Base-by-base conservation (phyloP, 108 stramenopile genomes). In the Cylindrotheca closterium region DNA sequence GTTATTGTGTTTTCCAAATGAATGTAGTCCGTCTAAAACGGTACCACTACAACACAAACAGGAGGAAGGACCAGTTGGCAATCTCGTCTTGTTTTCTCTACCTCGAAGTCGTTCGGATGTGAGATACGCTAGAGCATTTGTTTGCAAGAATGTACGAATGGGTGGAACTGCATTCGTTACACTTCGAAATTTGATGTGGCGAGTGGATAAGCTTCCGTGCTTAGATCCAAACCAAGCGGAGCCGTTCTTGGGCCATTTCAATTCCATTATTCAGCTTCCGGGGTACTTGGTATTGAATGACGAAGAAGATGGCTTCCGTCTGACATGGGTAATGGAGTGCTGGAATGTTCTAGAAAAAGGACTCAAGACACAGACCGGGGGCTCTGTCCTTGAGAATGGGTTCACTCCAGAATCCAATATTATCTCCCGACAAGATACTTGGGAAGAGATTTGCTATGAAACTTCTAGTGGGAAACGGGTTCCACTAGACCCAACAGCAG, bases 281-380 rank as follows among this genome's bases (percentile, higher is more conserved):
- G 87, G 78, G 37, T 82, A 82, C 50, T 30, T 89, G 48, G 55
- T 86, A 1, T 78, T 89, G 45, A 86, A 84, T 63, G 82, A 89
- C 56, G 87, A 89, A 67, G 80, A 74, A 27, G 84, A 86, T 70
- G 84, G 84, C 2, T 86, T 82, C 63, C 80, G 87, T 27, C 58
- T 89, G 33, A 84, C 80, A 12, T 89, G 87, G 87, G 69, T 78
- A 10, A 56, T 71, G 7, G 51, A 70, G 17, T 29, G 48, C 0
- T 74, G 54, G 51, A 22, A 51, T 30, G 25, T 25, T 19, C 46
- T 58, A n/a, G 33, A 54, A 27, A 10, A 2, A 18, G 47, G 42
- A 17, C 2, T 15, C 8, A 15, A 47, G 7, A 28, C 23, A 12
- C 4, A 28, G 24, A 3, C 25, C 17, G 15, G 26, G 47, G 7